These are phyloP conservation scores for Picocystis sp. DNA, from an alignment of 163 green algal genomes.

Conservation along the genomic window DNA sequence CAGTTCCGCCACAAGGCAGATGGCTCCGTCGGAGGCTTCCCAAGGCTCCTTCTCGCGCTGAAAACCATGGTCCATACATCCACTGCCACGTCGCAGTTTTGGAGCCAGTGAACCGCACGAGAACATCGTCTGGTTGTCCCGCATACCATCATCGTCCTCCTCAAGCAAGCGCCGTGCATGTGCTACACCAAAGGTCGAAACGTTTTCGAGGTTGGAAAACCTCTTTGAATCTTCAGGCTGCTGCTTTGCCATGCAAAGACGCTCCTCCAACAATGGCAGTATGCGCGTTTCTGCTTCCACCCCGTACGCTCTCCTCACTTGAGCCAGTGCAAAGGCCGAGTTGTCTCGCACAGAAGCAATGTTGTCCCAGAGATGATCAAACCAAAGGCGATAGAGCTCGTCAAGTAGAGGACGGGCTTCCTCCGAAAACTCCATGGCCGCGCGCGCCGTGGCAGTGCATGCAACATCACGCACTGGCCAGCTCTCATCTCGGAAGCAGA, in stretches of 20 bases:
- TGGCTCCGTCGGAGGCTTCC: slow-evolving; percentile 60
- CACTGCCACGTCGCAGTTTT: slow-evolving; percentile 35
- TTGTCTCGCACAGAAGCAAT: slow-evolving; percentile 65
- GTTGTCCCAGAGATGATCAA: slow-evolving; percentile 71
- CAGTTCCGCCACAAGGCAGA: slow-evolving; percentile 50
- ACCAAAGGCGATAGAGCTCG: slow-evolving; percentile 57
- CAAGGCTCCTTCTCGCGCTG: slow-evolving; percentile 45
- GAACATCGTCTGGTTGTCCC: slow-evolving; percentile 50
- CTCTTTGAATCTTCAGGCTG: slow-evolving; percentile 39
- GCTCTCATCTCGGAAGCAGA: slow-evolving; percentile 65
- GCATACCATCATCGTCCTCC: slow-evolving; percentile 30
- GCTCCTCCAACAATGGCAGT: slow-evolving; percentile 12
- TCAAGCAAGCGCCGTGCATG: slow-evolving; percentile 9
- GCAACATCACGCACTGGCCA: slow-evolving; percentile 60
- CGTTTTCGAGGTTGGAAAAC: slow-evolving; percentile 40
- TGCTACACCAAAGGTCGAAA: slow-evolving; percentile 50
- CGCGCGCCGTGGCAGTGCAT: slow-evolving; percentile 7
- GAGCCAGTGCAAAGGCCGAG: slow-evolving; percentile 48
- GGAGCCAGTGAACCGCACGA: slow-evolving; percentile 49
- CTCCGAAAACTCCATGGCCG: slow-evolving; percentile 34
- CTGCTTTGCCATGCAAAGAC: slow-evolving; percentile 41
- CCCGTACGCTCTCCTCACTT: slow-evolving; percentile 23
- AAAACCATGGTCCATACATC: slow-evolving; percentile 77
- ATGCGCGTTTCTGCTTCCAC: slow-evolving; percentile 11
- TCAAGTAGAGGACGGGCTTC: slow-evolving; percentile 30